Base-by-base conservation (phyloP, 176 grass and related monocot species). In the Ananas comosus region DNA sequence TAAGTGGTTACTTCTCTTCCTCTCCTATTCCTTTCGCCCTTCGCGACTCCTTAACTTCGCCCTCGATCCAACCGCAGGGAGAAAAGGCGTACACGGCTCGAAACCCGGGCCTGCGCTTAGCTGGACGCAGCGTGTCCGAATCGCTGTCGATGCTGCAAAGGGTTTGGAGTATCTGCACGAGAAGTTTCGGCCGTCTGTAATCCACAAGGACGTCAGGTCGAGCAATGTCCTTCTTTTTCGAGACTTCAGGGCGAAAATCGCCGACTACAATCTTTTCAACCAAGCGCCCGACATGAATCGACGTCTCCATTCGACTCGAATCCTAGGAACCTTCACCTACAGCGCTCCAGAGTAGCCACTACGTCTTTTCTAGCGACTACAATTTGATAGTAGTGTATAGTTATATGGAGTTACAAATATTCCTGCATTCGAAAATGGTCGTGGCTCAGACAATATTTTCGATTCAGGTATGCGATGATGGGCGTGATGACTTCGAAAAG, bases 101-200 rank as follows among this genome's bases (percentile, higher is more conserved):
- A 23, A 67, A 21, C 73, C 63, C 9, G 68, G 80, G 49, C 48
- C 70, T 66, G 72, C 71, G 76, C 76, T 91, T 71, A 81, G 68
- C 52, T 91, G 88, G 88, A 48, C 8, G 63, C 83, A 91, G 16
- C 61, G 88, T 1, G 65, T 71, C 57, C 64, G 69, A 68, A 87
- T 91, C 70, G 88, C 83, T 24, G 72, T 91, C 12, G 88, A 83
- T 78, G 66, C 83, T 14, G 88, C 88, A 51, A 74, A 78, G 42
- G 88, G 88, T 2, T 71, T 91, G 14, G 83, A 87, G 77, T 91
- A 91, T 85, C 80, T 91, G 53, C 88, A 91, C 78, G 87, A 86
- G 80, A 80, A 50, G 73, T 80, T 23, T 78, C 50, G 13, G 23
- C 88, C 83, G 17, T 12, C 74, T 70, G 75, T 87, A 63, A 80